phyloP scores from a whole-genome alignment of 2,329 filamentous ascomycete species.

The Calonectria pseudoreteaudii region DNA sequence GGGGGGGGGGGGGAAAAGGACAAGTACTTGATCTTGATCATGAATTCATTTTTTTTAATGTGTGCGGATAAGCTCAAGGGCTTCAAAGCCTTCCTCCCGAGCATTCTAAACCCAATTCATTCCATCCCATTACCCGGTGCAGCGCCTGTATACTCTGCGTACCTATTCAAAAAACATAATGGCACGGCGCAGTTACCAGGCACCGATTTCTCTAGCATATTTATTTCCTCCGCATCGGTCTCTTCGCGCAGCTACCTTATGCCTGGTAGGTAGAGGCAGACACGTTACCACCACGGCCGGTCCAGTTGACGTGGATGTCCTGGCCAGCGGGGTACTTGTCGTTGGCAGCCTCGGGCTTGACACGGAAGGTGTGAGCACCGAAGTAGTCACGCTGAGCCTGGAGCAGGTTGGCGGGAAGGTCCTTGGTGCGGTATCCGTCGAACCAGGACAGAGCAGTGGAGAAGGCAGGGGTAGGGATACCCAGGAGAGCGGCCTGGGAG shows the following conservation, averaged over 20 bases:
- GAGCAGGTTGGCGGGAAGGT: slow-evolving; percentile 97
- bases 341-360: slow-evolving; percentile 84
- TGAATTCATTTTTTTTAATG: slow-evolving; percentile 18
- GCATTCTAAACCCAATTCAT: slow-evolving; percentile 40
- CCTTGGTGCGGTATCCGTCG: slow-evolving; percentile 97
- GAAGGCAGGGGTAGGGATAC: slow-evolving; percentile 97
- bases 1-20: no score
- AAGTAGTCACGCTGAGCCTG: slow-evolving; percentile 99
- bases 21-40: neutral
- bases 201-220: slow-evolving; percentile 35
- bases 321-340: slow-evolving; percentile 85
- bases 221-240: slow-evolving; percentile 29
- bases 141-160: slow-evolving; percentile 39
- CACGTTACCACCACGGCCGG: slow-evolving; percentile 95
- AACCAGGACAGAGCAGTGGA: slow-evolving; percentile 98
- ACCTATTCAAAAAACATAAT: slow-evolving; percentile 38
- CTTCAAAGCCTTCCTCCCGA: slow-evolving; percentile 36
- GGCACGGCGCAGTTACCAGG: slow-evolving; percentile 36
- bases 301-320: slow-evolving; percentile 99
- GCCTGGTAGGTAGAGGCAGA: slow-evolving; percentile 98
- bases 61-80: slow-evolving; percentile 31
- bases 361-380: slow-evolving; percentile 89
- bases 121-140: slow-evolving; percentile 41
- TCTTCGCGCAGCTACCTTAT: slow-evolving; percentile 62
- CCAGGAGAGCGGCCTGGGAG: slow-evolving; percentile 90